These are phyloP conservation scores for Penicillium freii DNA, from an alignment of 2,329 filamentous ascomycete species.

Conservation along the genomic window DNA sequence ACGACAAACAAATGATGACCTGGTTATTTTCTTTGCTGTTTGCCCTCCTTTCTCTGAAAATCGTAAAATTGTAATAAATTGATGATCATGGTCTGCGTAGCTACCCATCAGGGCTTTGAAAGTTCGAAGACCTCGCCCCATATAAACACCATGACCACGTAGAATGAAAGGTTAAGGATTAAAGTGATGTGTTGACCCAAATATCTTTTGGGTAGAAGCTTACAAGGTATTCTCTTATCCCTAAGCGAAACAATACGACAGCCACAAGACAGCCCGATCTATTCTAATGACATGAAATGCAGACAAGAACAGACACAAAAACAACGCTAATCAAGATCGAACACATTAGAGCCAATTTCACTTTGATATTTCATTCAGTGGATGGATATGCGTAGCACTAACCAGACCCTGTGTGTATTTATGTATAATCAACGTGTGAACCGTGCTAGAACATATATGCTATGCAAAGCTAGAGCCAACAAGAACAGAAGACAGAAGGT, in stretches of 20 bases:
- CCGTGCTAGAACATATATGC: constrained; percentile 11
- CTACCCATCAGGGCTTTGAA: neutral
- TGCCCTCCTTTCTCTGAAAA: neutral
- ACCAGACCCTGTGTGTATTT: neutral
- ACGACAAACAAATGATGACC: constrained; percentile 32
- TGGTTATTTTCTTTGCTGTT: constrained; percentile 10
- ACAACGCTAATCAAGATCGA: neutral
- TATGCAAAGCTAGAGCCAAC: constrained; percentile 5
- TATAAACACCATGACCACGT: neutral
- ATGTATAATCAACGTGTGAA: constrained; percentile 6
- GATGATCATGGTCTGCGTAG: neutral
- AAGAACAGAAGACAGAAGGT: neutral
- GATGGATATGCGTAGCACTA: neutral
- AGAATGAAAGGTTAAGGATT: neutral
- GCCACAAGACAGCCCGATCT: neutral
- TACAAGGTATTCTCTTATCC: neutral
- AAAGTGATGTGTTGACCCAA: neutral
- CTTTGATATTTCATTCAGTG: neutral
- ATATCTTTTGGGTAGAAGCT: neutral
- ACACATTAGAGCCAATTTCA: neutral
- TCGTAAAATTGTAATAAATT: neutral
- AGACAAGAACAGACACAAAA: neutral
- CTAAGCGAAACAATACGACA: neutral
- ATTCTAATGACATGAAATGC: neutral
- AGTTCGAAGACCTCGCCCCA: too few relatives aligned